Base-by-base conservation (phyloP, 1,284 basidiomycete genomes). In the Pyrrhoderma noxium region DNA sequence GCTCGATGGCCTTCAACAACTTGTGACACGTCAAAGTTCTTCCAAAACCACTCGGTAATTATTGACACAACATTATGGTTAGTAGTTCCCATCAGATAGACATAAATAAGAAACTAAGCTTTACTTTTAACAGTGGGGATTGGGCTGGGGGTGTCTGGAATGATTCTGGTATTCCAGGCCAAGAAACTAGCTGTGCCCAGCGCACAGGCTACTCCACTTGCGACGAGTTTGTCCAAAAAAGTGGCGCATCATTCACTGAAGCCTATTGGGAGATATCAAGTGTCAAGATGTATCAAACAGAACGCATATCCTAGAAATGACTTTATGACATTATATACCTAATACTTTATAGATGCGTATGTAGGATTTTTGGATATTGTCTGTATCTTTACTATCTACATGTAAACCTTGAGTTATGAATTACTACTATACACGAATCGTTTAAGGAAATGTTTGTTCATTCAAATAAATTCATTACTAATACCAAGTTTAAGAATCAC, bases 101-200 rank as follows among this genome's bases (percentile, higher is more conserved):
- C 8, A 35, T 23, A 25, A 14, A 45, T 40, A 11, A 44, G 8
- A n/a, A 34, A n/a, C 40, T 23, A 42, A 8, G 8, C 13, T 27
- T 42, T 16, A 14, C n/a, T 31, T 52, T 38, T 34, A 42, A n/a
- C 60, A 90, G 89, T 60, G 91, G 91, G 56, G 86, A 92, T 59
- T 94, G 89, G 93, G 91, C 91, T 11, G 80, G 82, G 46, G 73
- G 72, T 40, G 84, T 79, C n/a, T 94, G 91, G 91, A 70, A 66
- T 47, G 56, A 66, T 22, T 69, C 82, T 42, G 85, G 85, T 39
- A 73, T 82, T 54, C 85, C 87, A 4, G 90, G 91, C 46, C 88
- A 93, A 67, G 78, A 77, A 3, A 74, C 82, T 63, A 89, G 84
- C 61, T 95, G 92, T 62, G 86, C 87, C n/a, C 70, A 80, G 59